Evolutionary conservation across 2,329 filamentous ascomycete genomes (phyloP).

Genomic region (Trichoderma sp.): DNA sequence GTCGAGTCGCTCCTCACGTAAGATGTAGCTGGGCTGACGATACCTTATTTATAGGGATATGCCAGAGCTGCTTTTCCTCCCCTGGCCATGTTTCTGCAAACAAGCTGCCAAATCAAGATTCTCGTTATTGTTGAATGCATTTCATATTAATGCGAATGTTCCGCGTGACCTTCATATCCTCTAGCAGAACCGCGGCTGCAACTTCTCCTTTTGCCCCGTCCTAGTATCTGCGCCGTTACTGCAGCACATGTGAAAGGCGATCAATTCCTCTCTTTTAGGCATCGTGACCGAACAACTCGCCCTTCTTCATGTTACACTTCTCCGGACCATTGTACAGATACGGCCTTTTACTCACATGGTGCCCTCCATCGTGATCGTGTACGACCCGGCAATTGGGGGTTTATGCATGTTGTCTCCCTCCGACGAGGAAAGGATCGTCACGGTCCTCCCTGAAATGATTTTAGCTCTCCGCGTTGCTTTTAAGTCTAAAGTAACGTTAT

Average conservation of each 20-base stretch:
- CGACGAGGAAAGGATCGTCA: background rate
- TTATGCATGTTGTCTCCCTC: background rate
- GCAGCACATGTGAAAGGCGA: background rate
- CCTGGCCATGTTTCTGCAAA: background rate
- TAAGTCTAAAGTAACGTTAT: slow-evolving; percentile 11
- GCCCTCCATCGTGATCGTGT: background rate
- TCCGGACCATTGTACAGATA: background rate
- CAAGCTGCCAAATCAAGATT: background rate
- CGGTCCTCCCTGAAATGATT: background rate
- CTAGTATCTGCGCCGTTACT: background rate
- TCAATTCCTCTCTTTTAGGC: background rate
- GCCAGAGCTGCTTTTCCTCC: background rate
- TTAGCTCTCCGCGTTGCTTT: background rate
- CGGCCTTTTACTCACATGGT: background rate
- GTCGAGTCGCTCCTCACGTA: background rate
- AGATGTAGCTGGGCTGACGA: background rate
- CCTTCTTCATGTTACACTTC: background rate
- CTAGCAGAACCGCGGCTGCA: background rate
- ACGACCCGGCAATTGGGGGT: background rate
- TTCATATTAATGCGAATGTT: background rate
- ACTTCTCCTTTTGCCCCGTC: background rate
- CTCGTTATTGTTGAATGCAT: background rate
- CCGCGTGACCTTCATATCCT: background rate
- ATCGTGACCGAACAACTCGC: background rate
- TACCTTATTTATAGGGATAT: background rate